Base-by-base conservation (phyloP, 1,284 basidiomycete species). In the Meira nashicola region DNA sequence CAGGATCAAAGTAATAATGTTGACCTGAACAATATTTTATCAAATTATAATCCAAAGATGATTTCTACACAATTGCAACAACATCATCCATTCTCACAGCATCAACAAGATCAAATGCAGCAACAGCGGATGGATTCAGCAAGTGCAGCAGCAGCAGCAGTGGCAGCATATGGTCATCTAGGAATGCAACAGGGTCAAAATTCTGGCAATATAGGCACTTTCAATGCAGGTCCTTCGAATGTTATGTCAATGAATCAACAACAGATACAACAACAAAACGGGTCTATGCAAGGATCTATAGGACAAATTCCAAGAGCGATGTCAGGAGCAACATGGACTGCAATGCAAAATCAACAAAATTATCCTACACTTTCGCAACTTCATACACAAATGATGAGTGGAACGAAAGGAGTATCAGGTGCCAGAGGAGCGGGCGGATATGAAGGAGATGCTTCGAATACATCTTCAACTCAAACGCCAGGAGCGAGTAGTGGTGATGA, bases 141-240 rank as follows among this genome's bases (percentile, higher is more conserved):
- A 7, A 61, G 59, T 33, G 54, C 66, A 14, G 63, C 67, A 17
- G 28, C n/a, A n/a, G 65, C 68, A 2, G 69, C 67, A 4, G 65
- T 63, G 15, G 66, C 66, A n/a, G 66, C 62, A 1, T 69, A 69
- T 48, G 65, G 63, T 9, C 67, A 65, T 43, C 52, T 65, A 14
- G 65, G 63, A 33, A 33, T 33, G 28, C 28, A 33, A 33, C 28
- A 33, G 8, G 28, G 28, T 33, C 28, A 33, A 33, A 33, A 33
- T 43, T 69, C 58, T 62, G 59, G 11, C 4, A 43, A 21, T 19
- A 25, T 21, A 6, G 19, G 28, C 15, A 6, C 4, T 43, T 15
- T 19, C 14, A 43, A 43, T 43, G 19, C 14, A 15, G 11, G 11
- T 33, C 28, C 28, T 3, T 17, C 17, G 14, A 23, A 43, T 41